Evolutionary conservation across 441 rosid species (phyloP), one percentile per base, ranked within the genome.

Genomic region (Syzygium malaccense): DNA sequence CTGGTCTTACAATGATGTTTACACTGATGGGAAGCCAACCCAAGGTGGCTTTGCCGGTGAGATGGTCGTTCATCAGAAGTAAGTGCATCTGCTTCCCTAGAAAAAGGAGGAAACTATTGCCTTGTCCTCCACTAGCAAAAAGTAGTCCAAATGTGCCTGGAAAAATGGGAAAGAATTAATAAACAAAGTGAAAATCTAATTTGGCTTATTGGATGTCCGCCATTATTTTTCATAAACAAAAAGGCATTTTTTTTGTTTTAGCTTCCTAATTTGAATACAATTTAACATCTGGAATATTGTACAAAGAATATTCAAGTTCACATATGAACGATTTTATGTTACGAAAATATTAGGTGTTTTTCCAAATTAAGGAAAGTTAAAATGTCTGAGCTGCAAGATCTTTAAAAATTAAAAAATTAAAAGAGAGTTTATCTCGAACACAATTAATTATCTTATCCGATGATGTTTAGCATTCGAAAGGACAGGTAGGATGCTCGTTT

Each of bases 11-110:
- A 91, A 89, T 87, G 91, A 87, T 53, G 83, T 85, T 23, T 54
- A 91, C 89, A 91, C 84, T 54, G 94, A 94, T 90, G 96, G 95
- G 64, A 89, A 86, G 54, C 91, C 78, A 56, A 90, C 94, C 41
- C 93, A 92, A 53, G 95, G 94, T 66, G 92, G 94, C 86, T 92
- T 86, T 55, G 91, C 95, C 79, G 87, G 92, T 30, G 92, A 93
- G 79, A 88, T 93, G 94, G 91, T 93, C 75, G 95, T 92, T 32
- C 48, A 91, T 90, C 93, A 94, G 55, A 94, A 91, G 95, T 91
- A 90, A 62, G 92, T 78, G 54, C 30, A 5, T 33, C 84, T 25
- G 55, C 55, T 85, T n/a, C 66, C 26, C 68, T 26, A 6, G 64
- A 33, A 49, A 85, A 85, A 30, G 23, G 14, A 86, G 8, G 12